Conservation (phyloP, 371 early-diverging fungal species). For the Mucor circinelloides region DNA sequence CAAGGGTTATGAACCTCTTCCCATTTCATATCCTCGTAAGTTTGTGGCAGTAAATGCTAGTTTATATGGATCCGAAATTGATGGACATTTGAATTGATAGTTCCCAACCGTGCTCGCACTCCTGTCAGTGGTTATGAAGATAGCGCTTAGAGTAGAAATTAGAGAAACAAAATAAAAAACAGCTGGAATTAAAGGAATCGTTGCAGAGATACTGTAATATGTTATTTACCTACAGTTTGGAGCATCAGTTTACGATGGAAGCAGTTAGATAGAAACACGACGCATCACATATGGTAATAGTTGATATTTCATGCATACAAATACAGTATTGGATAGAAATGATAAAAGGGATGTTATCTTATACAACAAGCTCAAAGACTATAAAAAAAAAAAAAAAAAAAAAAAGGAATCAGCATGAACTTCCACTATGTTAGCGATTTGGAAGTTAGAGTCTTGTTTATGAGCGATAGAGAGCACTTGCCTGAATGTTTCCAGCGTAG, state of each 20-base stretch:
- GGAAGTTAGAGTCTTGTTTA: not conserved
- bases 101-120: conserved; percentile 48
- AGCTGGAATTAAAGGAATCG: not conserved
- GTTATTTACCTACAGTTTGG: not conserved
- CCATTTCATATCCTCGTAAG: conserved; percentile 53
- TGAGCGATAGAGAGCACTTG: not conserved
- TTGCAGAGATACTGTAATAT: not conserved
- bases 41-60: not conserved
- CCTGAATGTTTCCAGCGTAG: not conserved
- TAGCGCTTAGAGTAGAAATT: conserved; percentile 12
- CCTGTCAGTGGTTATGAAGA: conserved; percentile 55
- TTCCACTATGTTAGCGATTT: not conserved
- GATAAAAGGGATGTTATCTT: not conserved
- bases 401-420: not conserved
- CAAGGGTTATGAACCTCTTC: conserved; percentile 46
- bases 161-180: not conserved
- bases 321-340: not conserved
- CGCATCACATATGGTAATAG: not conserved
- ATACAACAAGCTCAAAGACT: not conserved
- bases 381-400: too few relatives aligned
- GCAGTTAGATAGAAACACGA: not conserved
- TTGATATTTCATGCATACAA: not conserved
- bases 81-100: conserved; percentile 21
- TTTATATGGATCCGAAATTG: not conserved
- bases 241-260: not conserved